A percentile compares a stretch with the other conserved stretches of the same genome.
Evolutionary conservation across 2,329 filamentous ascomycete species (phyloP).

Genomic region (Neophaeococcomyces mojaviensis): DNA sequence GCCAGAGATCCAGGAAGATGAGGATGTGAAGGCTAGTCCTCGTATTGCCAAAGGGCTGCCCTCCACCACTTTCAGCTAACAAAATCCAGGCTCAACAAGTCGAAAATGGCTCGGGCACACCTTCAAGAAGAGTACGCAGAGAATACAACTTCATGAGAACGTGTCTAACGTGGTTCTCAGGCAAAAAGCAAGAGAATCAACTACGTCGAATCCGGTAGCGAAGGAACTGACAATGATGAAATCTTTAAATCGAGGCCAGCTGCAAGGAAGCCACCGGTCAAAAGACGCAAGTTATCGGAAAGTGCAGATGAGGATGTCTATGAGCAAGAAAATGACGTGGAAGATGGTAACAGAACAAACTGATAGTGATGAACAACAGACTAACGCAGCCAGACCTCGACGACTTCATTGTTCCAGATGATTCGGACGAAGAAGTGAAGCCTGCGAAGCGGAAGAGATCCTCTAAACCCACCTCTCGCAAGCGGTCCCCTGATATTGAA

Average conservation of each 20-base stretch:
- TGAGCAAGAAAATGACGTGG: constrained; percentile 55
- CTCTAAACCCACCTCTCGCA: constrained; percentile 36
- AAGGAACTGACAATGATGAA: constrained; percentile 60
- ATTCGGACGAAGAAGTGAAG: constrained; percentile 63
- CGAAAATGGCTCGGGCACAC: constrained; percentile 54
- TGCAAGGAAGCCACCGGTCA: constrained; percentile 38
- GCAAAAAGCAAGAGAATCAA: constrained; percentile 58
- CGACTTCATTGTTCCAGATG: constrained; percentile 81
- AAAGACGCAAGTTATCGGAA: constrained; percentile 55
- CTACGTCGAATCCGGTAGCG: constrained; percentile 80
- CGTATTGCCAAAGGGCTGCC: constrained; percentile 47
- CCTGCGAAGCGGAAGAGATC: constrained; percentile 68
- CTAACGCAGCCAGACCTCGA: constrained; percentile 57
- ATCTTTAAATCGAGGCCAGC: constrained; percentile 54
- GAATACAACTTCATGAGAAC: neutral
- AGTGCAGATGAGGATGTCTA: constrained; percentile 63
- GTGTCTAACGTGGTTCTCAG: constrained; percentile 27
- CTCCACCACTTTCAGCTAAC: constrained; percentile 39
- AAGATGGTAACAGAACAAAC: constrained; percentile 41
- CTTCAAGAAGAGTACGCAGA: constrained; percentile 64
- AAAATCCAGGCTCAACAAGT: constrained; percentile 24
- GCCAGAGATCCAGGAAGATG: constrained; percentile 55
- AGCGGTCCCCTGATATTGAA: constrained; percentile 31
- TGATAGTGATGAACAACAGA: neutral
- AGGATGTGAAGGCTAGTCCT: constrained; percentile 32